phyloP scores from a whole-genome alignment of 352 stramenopile genomes.

The Salisapilia sapeloensis region DNA sequence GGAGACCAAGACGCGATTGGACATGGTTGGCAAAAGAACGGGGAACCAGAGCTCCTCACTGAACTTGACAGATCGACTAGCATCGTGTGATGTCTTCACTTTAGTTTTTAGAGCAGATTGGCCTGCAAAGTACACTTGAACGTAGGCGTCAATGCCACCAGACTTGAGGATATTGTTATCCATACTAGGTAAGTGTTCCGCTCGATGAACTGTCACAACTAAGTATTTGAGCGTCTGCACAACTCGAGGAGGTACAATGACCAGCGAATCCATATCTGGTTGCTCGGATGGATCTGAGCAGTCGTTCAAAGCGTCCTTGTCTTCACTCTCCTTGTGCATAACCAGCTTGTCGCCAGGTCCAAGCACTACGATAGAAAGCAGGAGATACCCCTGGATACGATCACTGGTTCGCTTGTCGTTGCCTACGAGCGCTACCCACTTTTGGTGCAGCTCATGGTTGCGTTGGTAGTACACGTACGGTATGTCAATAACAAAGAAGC shows the following conservation, averaged over 20 bases:
- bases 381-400: slow-evolving; percentile 79
- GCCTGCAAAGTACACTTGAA: slow-evolving; percentile 56
- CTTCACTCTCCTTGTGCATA: slow-evolving; percentile 26
- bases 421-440: slow-evolving; percentile 82
- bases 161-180: slow-evolving; percentile 45
- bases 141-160: slow-evolving; percentile 71
- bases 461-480: slow-evolving; percentile 71
- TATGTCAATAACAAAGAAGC: slow-evolving; percentile 73
- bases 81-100: slow-evolving; percentile 23
- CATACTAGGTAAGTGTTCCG: slow-evolving; percentile 72
- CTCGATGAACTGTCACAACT: slow-evolving; percentile 60
- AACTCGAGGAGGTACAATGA: slow-evolving; percentile 64
- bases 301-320: slow-evolving; percentile 6
- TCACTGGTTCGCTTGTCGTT: slow-evolving; percentile 58
- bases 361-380: slow-evolving; percentile 73
- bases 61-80: slow-evolving; percentile 22
- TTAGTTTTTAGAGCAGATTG: slow-evolving; percentile 52
- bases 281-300: slow-evolving; percentile 4
- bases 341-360: slow-evolving; percentile 71
- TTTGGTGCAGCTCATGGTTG: slow-evolving; percentile 77
- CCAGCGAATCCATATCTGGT: slow-evolving; percentile 60
- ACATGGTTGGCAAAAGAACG: slow-evolving; percentile 64
- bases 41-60: slow-evolving; percentile 82
- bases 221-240: slow-evolving; percentile 54
- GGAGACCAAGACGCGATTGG: slow-evolving; percentile 66